Base-by-base conservation (phyloP, 2,329 filamentous ascomycete genomes). In the Diaporthe eres region DNA sequence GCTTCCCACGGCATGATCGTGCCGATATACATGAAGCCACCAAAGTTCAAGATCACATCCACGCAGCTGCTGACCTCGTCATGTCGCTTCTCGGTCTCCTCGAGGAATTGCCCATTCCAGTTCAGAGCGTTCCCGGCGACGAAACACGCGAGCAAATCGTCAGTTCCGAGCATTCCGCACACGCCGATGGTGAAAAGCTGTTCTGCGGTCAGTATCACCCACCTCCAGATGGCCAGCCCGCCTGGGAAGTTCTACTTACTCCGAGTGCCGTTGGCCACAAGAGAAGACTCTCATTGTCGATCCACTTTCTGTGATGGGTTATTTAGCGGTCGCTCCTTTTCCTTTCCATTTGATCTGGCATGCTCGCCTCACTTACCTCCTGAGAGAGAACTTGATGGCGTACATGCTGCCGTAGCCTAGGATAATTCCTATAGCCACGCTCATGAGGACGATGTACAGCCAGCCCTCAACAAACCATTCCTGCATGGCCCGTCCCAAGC, bases 51-150 rank as follows among this genome's bases (percentile, higher is more conserved):
- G 7, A 57, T 0, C 2, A 57, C 53, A 9, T 57, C 53, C 13
- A 57, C 53, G 17, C 53, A 57, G 28, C 53, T 57, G 53, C 31
- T 57, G 53, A 57, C 53, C 10, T 57, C 53, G 28, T 57, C 53
- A 2, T 57, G 53, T 4, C 53, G 53, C 53, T 57, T 57, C 28
- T 57, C 53, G 4, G 53, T 57, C 22, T 57, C 53, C 53, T 57
- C 53, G 53, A 57, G 53, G 25, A 57, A 57, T n/a, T 57, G 53
- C 1, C 53, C 53, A n/a, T 57, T 57, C 53, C 53, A 57, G 15
- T 57, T 57, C 25, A 57, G 28, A 6, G 53, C 53, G 7, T 57
- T 57, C 17, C 53, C 53, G 13, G 53, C 53, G 28, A 57, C 53
- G 53, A 57, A 57, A 9, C 28, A 57, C 3, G 53, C 25, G 15